phyloP scores from a whole-genome alignment of 495 filamentous ascomycete genomes.

The Tuber indicum region DNA sequence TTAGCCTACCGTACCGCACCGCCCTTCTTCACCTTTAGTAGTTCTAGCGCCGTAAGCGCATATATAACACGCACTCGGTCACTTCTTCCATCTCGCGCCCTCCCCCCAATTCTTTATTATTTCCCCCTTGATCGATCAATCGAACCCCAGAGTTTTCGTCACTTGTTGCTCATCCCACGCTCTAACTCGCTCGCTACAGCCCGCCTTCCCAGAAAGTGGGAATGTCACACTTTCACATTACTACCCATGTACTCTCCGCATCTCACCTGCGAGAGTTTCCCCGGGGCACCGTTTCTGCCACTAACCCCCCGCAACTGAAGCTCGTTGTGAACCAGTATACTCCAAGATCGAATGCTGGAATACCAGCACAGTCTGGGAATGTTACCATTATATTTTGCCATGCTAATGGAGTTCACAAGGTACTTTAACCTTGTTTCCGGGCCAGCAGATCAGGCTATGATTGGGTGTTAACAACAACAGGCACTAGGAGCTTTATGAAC shows the following conservation, averaged over 20 bases:
- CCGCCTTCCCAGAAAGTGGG: not conserved
- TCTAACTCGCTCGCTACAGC: not conserved
- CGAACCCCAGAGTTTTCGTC: not conserved
- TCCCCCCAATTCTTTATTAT: not conserved
- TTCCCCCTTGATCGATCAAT: not conserved
- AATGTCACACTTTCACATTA: constrained; percentile 23
- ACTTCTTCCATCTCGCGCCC: not conserved
- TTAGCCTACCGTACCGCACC: not conserved
- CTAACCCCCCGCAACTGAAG: constrained; percentile 58
- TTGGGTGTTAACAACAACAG: not conserved
- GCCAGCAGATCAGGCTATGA: not conserved
- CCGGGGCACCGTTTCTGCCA: constrained; percentile 51
- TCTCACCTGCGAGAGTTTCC: constrained; percentile 67
- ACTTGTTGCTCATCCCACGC: not conserved
- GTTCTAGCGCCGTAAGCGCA: not conserved
- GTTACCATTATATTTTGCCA: constrained; percentile 77
- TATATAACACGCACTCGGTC: not conserved
- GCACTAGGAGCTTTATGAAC: constrained; percentile 76
- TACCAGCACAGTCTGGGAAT: constrained; percentile 63
- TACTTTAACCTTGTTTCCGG: constrained; percentile 27
- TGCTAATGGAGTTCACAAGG: constrained; percentile 88
- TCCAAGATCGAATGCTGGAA: constrained; percentile 14
- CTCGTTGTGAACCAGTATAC: constrained; percentile 80
- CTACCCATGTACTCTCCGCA: constrained; percentile 33
- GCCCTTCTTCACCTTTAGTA: not conserved